Evolutionary conservation across 495 filamentous ascomycete genomes (phyloP).

Genomic region (Bacidia rubella): DNA sequence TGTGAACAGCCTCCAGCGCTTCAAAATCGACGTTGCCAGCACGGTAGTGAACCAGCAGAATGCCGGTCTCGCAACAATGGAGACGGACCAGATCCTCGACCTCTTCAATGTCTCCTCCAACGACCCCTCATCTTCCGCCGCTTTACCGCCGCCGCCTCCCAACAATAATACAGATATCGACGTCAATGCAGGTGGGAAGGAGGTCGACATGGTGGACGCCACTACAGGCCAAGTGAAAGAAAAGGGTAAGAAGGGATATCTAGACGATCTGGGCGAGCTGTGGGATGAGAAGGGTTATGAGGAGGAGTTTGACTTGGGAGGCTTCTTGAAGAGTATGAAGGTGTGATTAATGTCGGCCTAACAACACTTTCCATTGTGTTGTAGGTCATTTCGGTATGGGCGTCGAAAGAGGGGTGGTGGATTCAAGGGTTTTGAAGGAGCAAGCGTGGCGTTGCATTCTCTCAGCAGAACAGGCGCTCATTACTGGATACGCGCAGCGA

Average conservation of each 20-base stretch:
- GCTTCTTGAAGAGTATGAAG: conserved; percentile 84
- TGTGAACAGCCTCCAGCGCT: conserved; percentile 68
- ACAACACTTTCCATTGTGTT: neutral
- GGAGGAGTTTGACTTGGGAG: conserved; percentile 89
- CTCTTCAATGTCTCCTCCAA: conserved; percentile 86
- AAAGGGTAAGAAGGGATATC: conserved; percentile 89
- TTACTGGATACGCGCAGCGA: no score
- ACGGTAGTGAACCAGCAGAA: conserved; percentile 99
- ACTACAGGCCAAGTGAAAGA: conserved; percentile 83
- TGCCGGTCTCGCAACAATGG: conserved; percentile 86
- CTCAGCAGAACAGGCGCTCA: no score
- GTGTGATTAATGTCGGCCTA: conserved; percentile 15
- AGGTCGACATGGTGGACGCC: conserved; percentile 88
- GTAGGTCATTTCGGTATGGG: neutral
- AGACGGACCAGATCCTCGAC: conserved; percentile 94
- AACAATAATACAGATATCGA: conserved; percentile 35
- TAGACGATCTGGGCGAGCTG: conserved; percentile 87
- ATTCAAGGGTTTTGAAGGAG: no score
- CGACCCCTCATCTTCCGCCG: conserved; percentile 49
- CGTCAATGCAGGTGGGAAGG: conserved; percentile 36
- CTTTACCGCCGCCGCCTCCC: conserved; percentile 10
- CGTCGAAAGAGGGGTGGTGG: no score
- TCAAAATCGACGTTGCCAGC: conserved; percentile 97
- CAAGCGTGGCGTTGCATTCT: no score
- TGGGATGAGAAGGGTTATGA: conserved; percentile 96